These are phyloP conservation scores for Aspergillus pseudotamarii DNA, from an alignment of 2,329 filamentous ascomycete species.

Conservation along the genomic window DNA sequence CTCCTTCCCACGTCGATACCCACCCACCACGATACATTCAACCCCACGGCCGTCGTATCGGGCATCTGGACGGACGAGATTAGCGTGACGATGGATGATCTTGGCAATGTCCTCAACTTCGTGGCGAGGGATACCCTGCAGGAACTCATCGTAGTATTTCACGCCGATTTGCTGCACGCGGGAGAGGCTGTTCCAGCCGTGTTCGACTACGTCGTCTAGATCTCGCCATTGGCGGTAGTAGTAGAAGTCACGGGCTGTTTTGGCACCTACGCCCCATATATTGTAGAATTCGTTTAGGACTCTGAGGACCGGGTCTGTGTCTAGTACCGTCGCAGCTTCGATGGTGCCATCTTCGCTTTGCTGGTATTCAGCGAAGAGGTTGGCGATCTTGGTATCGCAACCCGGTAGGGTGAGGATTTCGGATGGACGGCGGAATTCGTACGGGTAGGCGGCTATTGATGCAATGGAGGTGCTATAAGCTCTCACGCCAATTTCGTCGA, in stretches of 20 bases:
- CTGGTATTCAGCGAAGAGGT: slow-evolving; percentile 76
- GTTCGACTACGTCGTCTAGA: slow-evolving; percentile 81
- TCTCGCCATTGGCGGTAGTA: slow-evolving; percentile 75
- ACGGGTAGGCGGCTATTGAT: slow-evolving; percentile 77
- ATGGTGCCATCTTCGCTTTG: slow-evolving; percentile 59
- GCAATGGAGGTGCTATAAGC: slow-evolving; percentile 90
- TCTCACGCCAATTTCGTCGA: slow-evolving; percentile 77
- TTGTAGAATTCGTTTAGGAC: slow-evolving; percentile 73
- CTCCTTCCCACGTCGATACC: slow-evolving; percentile 77
- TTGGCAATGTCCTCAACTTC: slow-evolving; percentile 73
- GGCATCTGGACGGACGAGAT: slow-evolving; percentile 57
- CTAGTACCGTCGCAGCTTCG: slow-evolving; percentile 64
- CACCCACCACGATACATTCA: slow-evolving; percentile 71
- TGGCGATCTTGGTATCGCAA: slow-evolving; percentile 77
- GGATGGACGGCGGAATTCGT: slow-evolving; percentile 49
- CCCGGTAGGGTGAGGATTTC: slow-evolving; percentile 66
- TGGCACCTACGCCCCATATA: slow-evolving; percentile 90
- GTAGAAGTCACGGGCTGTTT: slow-evolving; percentile 81
- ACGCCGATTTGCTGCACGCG: slow-evolving; percentile 90
- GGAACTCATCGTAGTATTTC: slow-evolving; percentile 90
- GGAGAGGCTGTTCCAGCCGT: slow-evolving; percentile 73
- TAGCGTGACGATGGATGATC: slow-evolving; percentile 68
- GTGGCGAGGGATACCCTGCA: slow-evolving; percentile 66
- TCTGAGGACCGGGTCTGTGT: slow-evolving; percentile 65
- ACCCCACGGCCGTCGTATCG: slow-evolving; percentile 47